These are phyloP conservation scores for Suhomyces choctaworum DNA, from an alignment of 1,139 yeast species.

Conservation along the genomic window DNA sequence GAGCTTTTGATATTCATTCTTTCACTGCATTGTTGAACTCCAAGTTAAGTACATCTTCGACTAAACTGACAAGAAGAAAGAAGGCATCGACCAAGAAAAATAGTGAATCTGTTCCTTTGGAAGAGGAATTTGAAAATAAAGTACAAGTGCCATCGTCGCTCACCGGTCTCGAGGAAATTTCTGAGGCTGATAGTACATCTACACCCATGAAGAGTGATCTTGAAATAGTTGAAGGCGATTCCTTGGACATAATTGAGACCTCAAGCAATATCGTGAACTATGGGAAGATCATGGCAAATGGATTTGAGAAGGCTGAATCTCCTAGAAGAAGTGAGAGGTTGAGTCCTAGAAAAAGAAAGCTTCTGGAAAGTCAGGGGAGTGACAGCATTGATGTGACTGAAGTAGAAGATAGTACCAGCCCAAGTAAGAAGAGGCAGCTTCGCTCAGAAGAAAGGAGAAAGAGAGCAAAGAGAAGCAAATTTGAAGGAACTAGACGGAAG, in stretches of 20 bases:
- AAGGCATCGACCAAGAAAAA: background rate
- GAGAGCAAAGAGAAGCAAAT: background rate
- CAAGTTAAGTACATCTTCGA: conserved; percentile 18
- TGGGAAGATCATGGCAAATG: conserved; percentile 14
- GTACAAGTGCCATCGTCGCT: conserved; percentile 15
- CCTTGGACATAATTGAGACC: conserved; percentile 8
- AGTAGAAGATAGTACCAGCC: too few relatives aligned
- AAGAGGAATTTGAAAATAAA: too few relatives aligned
- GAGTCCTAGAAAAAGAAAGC: conserved; percentile 3
- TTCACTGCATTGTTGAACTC: conserved; percentile 30
- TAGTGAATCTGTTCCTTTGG: too few relatives aligned
- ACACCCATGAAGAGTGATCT: conserved; percentile 8
- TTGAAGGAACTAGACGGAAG: conserved; percentile 1
- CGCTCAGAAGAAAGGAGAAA: background rate
- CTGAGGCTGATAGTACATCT: conserved; percentile 12
- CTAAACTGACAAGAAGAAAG: conserved; percentile 4
- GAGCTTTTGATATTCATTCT: conserved; percentile 28
- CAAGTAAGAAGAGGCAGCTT: too few relatives aligned
- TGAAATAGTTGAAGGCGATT: conserved; percentile 8
- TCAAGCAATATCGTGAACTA: conserved; percentile 6
- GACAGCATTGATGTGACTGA: too few relatives aligned
- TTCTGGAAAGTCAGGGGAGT: too few relatives aligned
- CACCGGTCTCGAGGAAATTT: conserved; percentile 11
- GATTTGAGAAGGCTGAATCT: conserved; percentile 5
- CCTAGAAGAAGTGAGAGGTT: conserved; percentile 5